Evolutionary conservation across 164 flowering plant species (phyloP), one percentile per base, ranked within the genome.

Genomic region (Warburgia ugandensis): DNA sequence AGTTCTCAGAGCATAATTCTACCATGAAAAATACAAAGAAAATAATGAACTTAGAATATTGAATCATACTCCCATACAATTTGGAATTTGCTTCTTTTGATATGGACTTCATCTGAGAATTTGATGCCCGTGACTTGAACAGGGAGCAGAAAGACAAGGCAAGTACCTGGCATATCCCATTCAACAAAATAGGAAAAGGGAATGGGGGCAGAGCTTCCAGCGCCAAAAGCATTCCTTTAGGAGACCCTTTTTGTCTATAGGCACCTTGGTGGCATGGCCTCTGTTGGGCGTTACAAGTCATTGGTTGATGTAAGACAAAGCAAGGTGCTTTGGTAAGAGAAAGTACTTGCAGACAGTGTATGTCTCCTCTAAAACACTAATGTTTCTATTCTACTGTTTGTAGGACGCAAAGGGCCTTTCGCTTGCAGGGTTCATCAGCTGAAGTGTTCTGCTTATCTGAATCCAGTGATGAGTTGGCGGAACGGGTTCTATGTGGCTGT

Each of bases 121-220:
- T n/a, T n/a, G n/a, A n/a, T n/a, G n/a, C n/a, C n/a, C n/a, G n/a
- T n/a, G n/a, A n/a, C 32, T 37, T 29, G 6, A 44, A 58, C 73
- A 86, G 96, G 94, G 82, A 9, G 97, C 92, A 16, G 97, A 88
- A 58, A 74, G 95, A 56, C 62, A 88, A 73, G 95, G 97, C 4
- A 88, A 85, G 31, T 88, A 43, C 57, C 68, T 85, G 25, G 81
- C 68, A n/a, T 31, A 75, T 74, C 32, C 22, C 81, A 61, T 75
- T 88, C 6, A 74, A 73, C 70, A 69, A 26, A 33, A 73, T 88
- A 2, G 94, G 80, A 13, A 71, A 77, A 52, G 69, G 75, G 56
- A 60, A 74, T 25, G 89, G 78, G 6, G 94, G 92, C 32, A 79
- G 75, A 69, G 97, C 94, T 13, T 63, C 36, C 27, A 35, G 55